Conservation (phyloP, 805 yeast species). For the Sungouiella blattae region DNA sequence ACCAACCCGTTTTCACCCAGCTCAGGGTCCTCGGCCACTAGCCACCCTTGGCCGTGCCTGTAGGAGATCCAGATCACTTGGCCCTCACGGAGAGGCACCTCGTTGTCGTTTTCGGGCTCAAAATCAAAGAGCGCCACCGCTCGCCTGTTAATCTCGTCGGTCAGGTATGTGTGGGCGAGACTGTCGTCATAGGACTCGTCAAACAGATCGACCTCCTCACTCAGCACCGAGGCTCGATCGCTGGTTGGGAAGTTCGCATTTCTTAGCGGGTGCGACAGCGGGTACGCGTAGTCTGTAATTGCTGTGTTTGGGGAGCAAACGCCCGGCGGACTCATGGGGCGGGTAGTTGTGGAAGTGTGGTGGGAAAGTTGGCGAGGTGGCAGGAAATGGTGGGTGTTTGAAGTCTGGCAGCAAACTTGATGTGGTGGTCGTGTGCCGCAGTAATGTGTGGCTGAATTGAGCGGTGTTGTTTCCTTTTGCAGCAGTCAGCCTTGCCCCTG, state of each 20-base stretch:
- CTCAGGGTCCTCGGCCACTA: conserved; percentile 80
- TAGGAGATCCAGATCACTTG: conserved; percentile 83
- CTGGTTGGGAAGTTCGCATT: conserved; percentile 42
- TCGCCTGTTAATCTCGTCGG: conserved; percentile 42
- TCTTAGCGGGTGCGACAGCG: conserved; percentile 63
- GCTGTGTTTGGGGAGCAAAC: conserved; percentile 37
- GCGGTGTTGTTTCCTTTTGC: too few species aligned
- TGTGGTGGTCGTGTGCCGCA: too few species aligned
- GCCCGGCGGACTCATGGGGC: too few species aligned
- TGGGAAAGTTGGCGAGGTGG: too few species aligned
- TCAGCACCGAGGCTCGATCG: conserved; percentile 5
- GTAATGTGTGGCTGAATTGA: too few species aligned
- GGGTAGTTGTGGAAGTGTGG: too few species aligned
- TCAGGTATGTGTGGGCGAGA: conserved; percentile 8
- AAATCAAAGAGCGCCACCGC: conserved; percentile 91
- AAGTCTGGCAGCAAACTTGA: too few species aligned
- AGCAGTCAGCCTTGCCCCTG: too few species aligned
- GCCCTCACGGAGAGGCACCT: conserved; percentile 71
- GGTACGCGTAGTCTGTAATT: conserved; percentile 82
- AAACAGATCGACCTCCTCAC: conserved; percentile 5
- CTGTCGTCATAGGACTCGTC: conserved; percentile 6
- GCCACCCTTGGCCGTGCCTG: conserved; percentile 98
- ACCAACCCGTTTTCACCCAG: conserved; percentile 86
- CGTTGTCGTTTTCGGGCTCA: conserved; percentile 91
- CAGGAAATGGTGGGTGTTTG: too few species aligned